Percentiles rank a stretch among this genome's conserved stretches.
Evolutionary conservation across 1,139 yeast genomes (phyloP).

Genomic region (Saccharomyces hybrid): DNA sequence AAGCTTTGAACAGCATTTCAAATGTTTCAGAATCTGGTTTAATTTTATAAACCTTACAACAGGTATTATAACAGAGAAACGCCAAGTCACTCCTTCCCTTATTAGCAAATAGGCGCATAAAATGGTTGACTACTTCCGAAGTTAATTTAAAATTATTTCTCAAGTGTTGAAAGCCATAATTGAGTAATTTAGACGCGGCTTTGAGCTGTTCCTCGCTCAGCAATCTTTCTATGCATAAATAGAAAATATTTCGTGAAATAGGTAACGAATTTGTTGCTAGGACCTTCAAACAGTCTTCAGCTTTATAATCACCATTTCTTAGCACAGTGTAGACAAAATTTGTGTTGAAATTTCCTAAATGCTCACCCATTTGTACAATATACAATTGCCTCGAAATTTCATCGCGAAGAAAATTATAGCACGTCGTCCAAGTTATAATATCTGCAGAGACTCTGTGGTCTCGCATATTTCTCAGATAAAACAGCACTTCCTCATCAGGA

Average conservation of each 20-base stretch:
- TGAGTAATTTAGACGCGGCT: conserved; percentile 26
- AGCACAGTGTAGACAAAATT: conserved; percentile 19
- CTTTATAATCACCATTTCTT: conserved; percentile 10
- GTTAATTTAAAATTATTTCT: conserved; percentile 8
- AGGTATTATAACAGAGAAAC: conserved; percentile 29
- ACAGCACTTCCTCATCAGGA: conserved; percentile 28
- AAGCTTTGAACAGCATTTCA: conserved; percentile 31
- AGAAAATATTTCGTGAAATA: conserved; percentile 18
- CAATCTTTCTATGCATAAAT: conserved; percentile 23
- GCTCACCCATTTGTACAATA: conserved; percentile 21
- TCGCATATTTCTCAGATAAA: conserved; percentile 34
- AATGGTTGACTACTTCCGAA: conserved; percentile 27
- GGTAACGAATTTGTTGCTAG: conserved; percentile 18
- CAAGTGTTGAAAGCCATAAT: conserved; percentile 7
- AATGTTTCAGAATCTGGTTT: conserved; percentile 29
- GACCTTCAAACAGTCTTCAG: conserved; percentile 13
- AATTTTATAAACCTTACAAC: conserved; percentile 19
- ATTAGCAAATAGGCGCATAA: conserved; percentile 27
- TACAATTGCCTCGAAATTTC: conserved; percentile 25
- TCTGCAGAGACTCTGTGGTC: conserved; percentile 30
- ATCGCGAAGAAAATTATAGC: conserved; percentile 28
- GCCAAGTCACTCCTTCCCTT: conserved; percentile 33
- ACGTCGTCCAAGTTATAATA: conserved; percentile 36
- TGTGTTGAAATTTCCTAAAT: conserved; percentile 23
- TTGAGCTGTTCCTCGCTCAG: conserved; percentile 24